Base-by-base conservation (phyloP, 148 eudicot species). In the Rheum nobile region DNA sequence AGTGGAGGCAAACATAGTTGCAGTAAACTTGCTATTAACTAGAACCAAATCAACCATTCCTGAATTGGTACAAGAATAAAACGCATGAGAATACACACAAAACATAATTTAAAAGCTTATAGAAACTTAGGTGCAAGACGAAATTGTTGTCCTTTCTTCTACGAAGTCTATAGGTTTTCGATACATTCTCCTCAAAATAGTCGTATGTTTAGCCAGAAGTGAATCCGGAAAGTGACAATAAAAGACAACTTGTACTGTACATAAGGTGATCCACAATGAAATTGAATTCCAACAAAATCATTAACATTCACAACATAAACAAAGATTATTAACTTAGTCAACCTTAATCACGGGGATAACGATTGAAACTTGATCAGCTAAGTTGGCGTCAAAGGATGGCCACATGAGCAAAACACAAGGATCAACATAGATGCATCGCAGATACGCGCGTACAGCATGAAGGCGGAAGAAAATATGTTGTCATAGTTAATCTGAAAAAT, bases 211-310 rank as follows among this genome's bases (percentile, higher is more conserved):
- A 72, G 98, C 98, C 72, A 94, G 84, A 71, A 94, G 83, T 80
- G 91, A 79, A 85, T 94, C 98, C 0, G 98, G 98, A 86, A 94
- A 94, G 85, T 94, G 97, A 75, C 97, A 91, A 77, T 91, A 94
- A 78, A 94, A 94, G 72, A 91, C 90, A 77, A 94, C 96, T 97
- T 94, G 82, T 59, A 86, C 24, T n/a, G n/a, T n/a, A n/a, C n/a
- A 52, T 26, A 57, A 16, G 69, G 55, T 17, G 29, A 43, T 42
- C 16, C 43, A 39, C 42, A 75, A 11, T 52, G 79, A 26, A 52
- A 29, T 21, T 44, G 16, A 29, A 54, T 48, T 26, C 22, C 39
- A 74, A n/a, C 31, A 34, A 24, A 32, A 35, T 26, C 50, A 72
- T 31, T 6, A 41, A 31, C 48, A 72, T 17, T 19, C 16, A 1